phyloP scores from a whole-genome alignment of 805 yeast genomes.

The Teunomyces stri region DNA sequence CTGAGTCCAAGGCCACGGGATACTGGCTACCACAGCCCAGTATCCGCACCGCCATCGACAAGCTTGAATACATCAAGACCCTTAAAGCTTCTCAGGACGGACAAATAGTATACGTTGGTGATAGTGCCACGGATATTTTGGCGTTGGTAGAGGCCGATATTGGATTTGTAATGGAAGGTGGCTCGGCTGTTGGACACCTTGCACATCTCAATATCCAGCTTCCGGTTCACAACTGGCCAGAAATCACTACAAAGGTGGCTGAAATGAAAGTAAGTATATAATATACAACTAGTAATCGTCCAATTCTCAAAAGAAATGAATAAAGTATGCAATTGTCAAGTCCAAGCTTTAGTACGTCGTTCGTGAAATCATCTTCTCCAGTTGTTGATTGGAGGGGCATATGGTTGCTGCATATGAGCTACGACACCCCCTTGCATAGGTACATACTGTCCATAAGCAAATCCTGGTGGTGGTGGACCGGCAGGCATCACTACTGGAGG shows the following conservation, averaged over 20 bases:
- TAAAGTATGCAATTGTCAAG: constrained; percentile 3
- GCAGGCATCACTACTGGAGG: constrained; percentile 14
- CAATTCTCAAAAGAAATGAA: neutral
- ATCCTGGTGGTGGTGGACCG: constrained; percentile 32
- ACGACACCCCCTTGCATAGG: constrained; percentile 34
- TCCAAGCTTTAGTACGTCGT: neutral
- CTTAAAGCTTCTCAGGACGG: constrained; percentile 11
- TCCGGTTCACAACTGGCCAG: neutral
- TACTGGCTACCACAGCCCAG: constrained; percentile 15
- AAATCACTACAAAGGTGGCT: neutral
- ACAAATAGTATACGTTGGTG: constrained; percentile 52
- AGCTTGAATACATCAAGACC: constrained; percentile 24
- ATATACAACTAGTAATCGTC: constrained; percentile 1
- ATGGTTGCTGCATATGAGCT: constrained; percentile 18
- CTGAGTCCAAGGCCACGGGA: constrained; percentile 16
- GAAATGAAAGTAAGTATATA: neutral
- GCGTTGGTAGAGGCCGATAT: constrained; percentile 46
- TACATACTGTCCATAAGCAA: constrained; percentile 36
- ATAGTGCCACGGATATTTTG: constrained; percentile 58
- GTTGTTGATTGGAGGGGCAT: constrained; percentile 19
- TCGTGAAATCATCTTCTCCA: constrained; percentile 21
- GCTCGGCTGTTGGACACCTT: neutral
- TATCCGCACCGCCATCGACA: constrained; percentile 57
- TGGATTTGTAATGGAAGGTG: constrained; percentile 42
- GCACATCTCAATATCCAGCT: neutral